Percentiles rank a stretch among this genome's conserved stretches.
These are phyloP conservation scores for Thozetella sp. DNA, from an alignment of 495 filamentous ascomycete genomes.

Conservation along the genomic window DNA sequence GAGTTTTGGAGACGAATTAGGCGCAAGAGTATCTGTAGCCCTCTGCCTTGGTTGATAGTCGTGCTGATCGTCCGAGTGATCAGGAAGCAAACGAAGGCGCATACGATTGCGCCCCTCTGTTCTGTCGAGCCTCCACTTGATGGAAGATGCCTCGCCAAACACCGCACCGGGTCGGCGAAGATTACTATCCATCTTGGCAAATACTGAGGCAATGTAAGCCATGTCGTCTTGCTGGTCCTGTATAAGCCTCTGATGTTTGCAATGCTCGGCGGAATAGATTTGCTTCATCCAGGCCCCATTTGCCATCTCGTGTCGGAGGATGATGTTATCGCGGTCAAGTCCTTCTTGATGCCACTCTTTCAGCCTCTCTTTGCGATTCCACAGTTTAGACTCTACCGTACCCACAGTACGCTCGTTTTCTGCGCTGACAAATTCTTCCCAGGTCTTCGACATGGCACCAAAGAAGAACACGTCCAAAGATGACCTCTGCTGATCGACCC, in stretches of 20 bases:
- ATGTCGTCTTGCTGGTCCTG: conserved; percentile 94
- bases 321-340: conserved; percentile 65
- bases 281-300: conserved; percentile 91
- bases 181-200: conserved; percentile 72
- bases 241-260: conserved; percentile 82
- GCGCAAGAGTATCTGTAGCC: conserved; percentile 21
- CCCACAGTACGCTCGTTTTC: conserved; percentile 80
- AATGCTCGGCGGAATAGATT: conserved; percentile 86
- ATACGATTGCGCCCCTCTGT: conserved; percentile 96
- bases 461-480: conserved; percentile 81
- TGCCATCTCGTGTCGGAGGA: conserved; percentile 78
- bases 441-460: conserved; percentile 72
- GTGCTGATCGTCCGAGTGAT: conserved; percentile 64
- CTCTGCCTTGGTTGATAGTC: conserved; percentile 88
- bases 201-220: conserved; percentile 70
- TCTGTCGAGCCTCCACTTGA: conserved; percentile 89
- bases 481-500: conserved; percentile 83
- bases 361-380: conserved; percentile 79
- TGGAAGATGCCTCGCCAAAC: conserved; percentile 64
- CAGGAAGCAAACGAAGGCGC: conserved; percentile 82
- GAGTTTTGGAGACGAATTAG: conserved; percentile 33
- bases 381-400: conserved; percentile 64
- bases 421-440: conserved; percentile 80
- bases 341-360: conserved; percentile 75
- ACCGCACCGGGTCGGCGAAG: conserved; percentile 77